Conservation (phyloP, 1,284 basidiomycete species). For the Phellopilus nigrolimitatus region DNA sequence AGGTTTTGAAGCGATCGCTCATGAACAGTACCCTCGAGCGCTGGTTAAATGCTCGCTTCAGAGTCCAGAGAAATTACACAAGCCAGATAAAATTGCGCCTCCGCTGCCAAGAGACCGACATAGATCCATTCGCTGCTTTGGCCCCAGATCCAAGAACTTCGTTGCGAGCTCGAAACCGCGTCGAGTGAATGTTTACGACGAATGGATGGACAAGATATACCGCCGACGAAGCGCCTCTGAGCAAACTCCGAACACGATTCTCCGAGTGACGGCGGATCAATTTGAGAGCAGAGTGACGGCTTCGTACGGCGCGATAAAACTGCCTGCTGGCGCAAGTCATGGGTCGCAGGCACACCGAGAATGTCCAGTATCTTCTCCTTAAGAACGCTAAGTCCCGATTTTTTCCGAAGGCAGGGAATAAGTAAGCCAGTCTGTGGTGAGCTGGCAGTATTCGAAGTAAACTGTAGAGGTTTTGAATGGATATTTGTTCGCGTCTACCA, state of each 20-base stretch:
- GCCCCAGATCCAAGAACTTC: constrained; percentile 1
- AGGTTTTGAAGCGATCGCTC: background rate
- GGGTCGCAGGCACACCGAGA: background rate
- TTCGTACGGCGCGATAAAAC: too few species aligned
- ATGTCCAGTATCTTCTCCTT: too few species aligned
- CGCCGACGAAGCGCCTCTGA: background rate
- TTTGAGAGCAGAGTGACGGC: too few species aligned
- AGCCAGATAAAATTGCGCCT: background rate
- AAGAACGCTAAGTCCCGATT: too few species aligned
- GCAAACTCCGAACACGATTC: background rate
- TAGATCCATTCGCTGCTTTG: background rate
- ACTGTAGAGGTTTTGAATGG: too few species aligned
- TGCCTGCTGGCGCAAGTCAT: background rate
- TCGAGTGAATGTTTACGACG: background rate
- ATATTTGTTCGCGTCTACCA: too few species aligned
- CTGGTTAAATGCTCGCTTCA: background rate
- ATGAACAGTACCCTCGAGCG: background rate
- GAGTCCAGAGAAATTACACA: background rate
- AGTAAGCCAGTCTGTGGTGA: too few species aligned
- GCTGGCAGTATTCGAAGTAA: too few species aligned
- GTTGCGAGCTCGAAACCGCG: background rate
- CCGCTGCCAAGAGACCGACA: background rate
- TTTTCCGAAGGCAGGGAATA: too few species aligned
- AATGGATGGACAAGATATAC: too few species aligned
- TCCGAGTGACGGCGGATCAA: background rate